Evolutionary conservation across 306 rosid species (phyloP), one percentile per base, ranked within the genome.

Genomic region (Medicago ruthenica): DNA sequence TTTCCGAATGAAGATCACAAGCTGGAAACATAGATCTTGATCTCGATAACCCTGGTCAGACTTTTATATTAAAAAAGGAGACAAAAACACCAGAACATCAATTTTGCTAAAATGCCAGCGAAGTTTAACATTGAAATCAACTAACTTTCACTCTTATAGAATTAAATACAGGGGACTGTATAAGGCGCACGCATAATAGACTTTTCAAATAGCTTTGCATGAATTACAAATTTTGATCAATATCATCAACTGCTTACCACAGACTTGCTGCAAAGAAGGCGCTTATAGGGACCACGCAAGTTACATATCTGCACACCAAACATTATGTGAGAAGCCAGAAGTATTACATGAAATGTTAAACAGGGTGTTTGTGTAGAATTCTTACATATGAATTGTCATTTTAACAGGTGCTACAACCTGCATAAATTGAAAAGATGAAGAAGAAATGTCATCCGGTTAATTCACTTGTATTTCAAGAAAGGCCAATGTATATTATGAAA

Each of bases 181-280:
- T 44, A 62, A 70, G 70, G 47, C 24, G 12, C 62, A 42, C 17
- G 14, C 59, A 69, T 53, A 70, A 24, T 37, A 31, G 21, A 70
- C 63, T 60, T 58, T 55, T 37, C 39, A 59, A 36, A 37, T 37
- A 53, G 21, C 2, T 77, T 57, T 76, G 66, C 20, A 15, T 70
- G 71, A 74, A 74, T 79, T 42, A 70, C 59, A 74, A 48, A 67
- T 59, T 59, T 65, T 69, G 24, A 24, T 42, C 68, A 67, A 60
- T 67, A 45, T 40, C 45, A 78, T 74, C 61, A 73, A 68, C 58
- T 75, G 74, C 97, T 92, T 89, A 96, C 98, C 99, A 96, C 71
- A 96, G 93, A 84, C 99, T 96, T 73, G 99, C 92, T 16, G 99
- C 98, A 72, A 96, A 96, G 89, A 90, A 92, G 58, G 98, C 99